Evolutionary conservation across 345 rosid genomes (phyloP).

Genomic region (Arabidopsis suecica): DNA sequence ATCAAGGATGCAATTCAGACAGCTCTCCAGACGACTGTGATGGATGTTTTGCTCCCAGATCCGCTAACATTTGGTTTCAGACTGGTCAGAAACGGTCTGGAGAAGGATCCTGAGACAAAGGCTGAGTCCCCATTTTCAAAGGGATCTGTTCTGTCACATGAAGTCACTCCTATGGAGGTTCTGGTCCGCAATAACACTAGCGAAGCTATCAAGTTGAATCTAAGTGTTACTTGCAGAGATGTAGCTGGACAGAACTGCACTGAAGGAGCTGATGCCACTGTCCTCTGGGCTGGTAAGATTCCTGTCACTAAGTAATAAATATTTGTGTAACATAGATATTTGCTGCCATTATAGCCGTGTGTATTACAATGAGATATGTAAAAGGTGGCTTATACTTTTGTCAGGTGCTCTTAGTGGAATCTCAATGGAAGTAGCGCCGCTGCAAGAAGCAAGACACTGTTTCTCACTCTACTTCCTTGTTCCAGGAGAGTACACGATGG

Average conservation of each 20-base stretch:
- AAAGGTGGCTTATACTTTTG: conserved; percentile 10
- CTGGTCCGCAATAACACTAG: conserved; percentile 87
- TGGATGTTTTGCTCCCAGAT: conserved; percentile 97
- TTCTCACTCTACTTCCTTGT: conserved; percentile 90
- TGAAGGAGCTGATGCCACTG: conserved; percentile 88
- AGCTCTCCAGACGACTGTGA: conserved; percentile 86
- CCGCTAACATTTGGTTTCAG: conserved; percentile 93
- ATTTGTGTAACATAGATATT: background rate
- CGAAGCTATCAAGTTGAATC: conserved; percentile 79
- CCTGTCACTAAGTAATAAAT: background rate
- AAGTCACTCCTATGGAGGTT: conserved; percentile 92
- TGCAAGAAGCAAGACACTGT: conserved; percentile 70
- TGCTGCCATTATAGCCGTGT: background rate
- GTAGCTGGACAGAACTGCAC: conserved; percentile 94
- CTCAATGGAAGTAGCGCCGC: conserved; percentile 74
- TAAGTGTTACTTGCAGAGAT: conserved; percentile 85
- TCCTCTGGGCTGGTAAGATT: conserved; percentile 85
- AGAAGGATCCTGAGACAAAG: conserved; percentile 41
- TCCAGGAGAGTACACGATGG: conserved; percentile 91
- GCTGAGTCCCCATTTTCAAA: conserved; percentile 43
- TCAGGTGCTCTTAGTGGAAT: conserved; percentile 83
- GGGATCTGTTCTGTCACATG: conserved; percentile 72
- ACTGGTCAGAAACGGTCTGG: conserved; percentile 56
- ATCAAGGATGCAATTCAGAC: conserved; percentile 88
- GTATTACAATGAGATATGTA: background rate